These are phyloP conservation scores for Aspergillus cavernicola DNA, from an alignment of 495 filamentous ascomycete species.

Conservation along the genomic window DNA sequence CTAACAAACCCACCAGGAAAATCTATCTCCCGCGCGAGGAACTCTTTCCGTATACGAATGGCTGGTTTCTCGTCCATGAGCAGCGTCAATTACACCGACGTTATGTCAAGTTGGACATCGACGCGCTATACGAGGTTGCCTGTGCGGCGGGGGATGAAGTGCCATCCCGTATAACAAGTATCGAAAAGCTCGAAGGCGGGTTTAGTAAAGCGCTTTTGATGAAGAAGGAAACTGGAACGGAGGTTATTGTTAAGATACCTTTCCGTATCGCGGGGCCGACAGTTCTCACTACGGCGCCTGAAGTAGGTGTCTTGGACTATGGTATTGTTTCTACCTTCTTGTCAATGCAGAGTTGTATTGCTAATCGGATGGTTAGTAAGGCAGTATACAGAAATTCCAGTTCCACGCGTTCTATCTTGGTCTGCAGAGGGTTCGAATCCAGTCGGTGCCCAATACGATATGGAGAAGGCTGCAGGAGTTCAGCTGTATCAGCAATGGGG, in stretches of 20 bases:
- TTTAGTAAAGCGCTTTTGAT: constrained; percentile 39
- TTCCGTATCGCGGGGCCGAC: constrained; percentile 31
- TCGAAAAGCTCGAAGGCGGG: constrained; percentile 38
- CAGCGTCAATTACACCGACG: constrained; percentile 25
- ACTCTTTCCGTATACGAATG: not conserved
- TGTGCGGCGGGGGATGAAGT: constrained; percentile 15
- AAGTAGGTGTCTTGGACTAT: constrained; percentile 37
- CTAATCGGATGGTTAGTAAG: constrained; percentile 22
- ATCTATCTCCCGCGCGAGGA: not conserved
- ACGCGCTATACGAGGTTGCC: constrained; percentile 29
- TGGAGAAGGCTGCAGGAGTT: constrained; percentile 35
- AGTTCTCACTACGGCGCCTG: constrained; percentile 30
- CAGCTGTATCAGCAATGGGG: constrained; percentile 31
- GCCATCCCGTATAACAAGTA: constrained; percentile 19
- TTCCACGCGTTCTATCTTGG: constrained; percentile 31
- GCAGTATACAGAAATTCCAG: constrained; percentile 28
- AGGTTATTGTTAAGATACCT: constrained; percentile 37
- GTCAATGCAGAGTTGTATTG: not conserved
- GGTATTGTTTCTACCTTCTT: constrained; percentile 19
- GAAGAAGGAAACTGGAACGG: constrained; percentile 28
- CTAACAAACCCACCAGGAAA: not conserved
- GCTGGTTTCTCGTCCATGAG: constrained; percentile 32
- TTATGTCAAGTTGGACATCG: constrained; percentile 28
- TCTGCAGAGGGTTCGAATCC: constrained; percentile 26
- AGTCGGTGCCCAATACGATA: constrained; percentile 33